phyloP scores from a whole-genome alignment of 257 asterid genomes.

The Solanum chiquidenum region DNA sequence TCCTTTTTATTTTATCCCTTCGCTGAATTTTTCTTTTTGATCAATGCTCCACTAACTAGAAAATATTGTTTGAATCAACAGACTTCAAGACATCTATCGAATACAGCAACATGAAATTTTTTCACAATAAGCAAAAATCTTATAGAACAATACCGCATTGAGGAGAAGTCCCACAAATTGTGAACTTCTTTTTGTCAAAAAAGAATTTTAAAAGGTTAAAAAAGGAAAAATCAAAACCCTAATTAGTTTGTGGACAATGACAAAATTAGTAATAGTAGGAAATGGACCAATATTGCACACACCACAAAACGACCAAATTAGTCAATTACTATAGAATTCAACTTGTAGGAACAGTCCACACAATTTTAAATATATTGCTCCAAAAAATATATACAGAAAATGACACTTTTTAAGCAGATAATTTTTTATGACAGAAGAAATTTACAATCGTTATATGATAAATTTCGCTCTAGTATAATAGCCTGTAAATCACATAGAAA shows the following conservation, averaged over 20 bases:
- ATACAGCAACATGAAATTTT: rapidly evolving
- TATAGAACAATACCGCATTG: neutral
- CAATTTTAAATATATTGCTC: neutral
- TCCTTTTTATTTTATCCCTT: neutral
- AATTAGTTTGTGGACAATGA: neutral
- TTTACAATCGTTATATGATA: neutral
- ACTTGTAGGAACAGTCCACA: neutral
- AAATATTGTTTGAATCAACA: neutral
- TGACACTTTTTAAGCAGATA: neutral
- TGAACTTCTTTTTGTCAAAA: neutral
- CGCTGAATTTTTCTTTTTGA: neutral
- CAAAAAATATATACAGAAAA: neutral
- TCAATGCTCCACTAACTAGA: too few relatives aligned
- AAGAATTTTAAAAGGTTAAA: neutral
- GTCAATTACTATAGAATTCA: neutral
- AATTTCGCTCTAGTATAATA: neutral
- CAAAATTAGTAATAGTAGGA: neutral
- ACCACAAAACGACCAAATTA: neutral
- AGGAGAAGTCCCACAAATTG: neutral
- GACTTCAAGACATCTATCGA: neutral
- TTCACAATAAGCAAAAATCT: neutral
- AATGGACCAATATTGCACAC: neutral
- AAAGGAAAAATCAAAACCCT: neutral
- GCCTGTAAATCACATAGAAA: rapidly evolving
- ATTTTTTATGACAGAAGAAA: neutral